phyloP scores from a whole-genome alignment of 352 stramenopile species.

The Phytophthora cryptogea region DNA sequence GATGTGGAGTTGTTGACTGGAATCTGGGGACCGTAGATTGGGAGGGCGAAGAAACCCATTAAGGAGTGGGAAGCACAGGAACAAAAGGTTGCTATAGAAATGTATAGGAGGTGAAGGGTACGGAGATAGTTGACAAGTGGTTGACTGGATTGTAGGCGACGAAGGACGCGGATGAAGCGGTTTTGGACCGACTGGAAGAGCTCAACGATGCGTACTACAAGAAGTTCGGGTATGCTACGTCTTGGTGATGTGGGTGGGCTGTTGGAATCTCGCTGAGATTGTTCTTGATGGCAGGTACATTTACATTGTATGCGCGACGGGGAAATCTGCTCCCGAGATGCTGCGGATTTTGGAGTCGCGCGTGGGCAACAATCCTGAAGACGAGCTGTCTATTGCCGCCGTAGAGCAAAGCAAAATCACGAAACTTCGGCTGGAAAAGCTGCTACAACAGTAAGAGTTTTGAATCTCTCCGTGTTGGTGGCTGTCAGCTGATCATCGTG shows the following conservation, averaged over 20 bases:
- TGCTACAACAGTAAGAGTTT: conserved; percentile 61
- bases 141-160: conserved; percentile 40
- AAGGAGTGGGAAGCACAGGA: conserved; percentile 78
- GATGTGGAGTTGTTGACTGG: not conserved
- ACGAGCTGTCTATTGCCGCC: conserved; percentile 63
- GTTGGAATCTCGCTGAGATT: not conserved
- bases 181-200: conserved; percentile 64
- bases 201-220: conserved; percentile 73
- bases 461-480: conserved; percentile 3
- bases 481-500: not conserved
- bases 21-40: conserved; percentile 47
- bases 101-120: not conserved
- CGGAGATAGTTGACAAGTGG: not conserved
- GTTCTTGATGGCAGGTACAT: conserved; percentile 52
- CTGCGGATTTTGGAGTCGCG: conserved; percentile 68
- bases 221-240: conserved; percentile 56
- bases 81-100: conserved; percentile 45
- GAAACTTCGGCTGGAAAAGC: conserved; percentile 68
- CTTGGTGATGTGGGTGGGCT: not conserved
- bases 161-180: conserved; percentile 47
- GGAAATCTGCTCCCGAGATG: conserved; percentile 80
- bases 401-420: conserved; percentile 82
- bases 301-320: conserved; percentile 82
- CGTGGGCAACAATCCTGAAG: conserved; percentile 43
- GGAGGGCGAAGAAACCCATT: conserved; percentile 65